Evolutionary conservation across 148 eudicot species (phyloP).

Genomic region (Linanthus parryae): DNA sequence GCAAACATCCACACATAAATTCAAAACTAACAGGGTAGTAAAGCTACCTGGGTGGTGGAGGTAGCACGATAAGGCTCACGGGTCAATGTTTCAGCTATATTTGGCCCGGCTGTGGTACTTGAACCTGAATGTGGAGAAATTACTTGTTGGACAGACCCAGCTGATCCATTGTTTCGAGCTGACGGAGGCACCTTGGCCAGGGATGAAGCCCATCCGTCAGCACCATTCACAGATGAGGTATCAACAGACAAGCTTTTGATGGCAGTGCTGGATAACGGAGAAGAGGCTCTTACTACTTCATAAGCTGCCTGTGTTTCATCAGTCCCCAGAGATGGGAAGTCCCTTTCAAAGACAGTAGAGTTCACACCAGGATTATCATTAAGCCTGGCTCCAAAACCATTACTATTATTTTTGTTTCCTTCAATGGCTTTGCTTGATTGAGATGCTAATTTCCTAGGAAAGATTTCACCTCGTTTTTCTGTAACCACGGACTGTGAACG

Average conservation of each 20-base stretch:
- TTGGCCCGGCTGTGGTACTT: slow-evolving; percentile 22
- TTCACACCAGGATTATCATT: slow-evolving; percentile 13
- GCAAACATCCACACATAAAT: too few species aligned
- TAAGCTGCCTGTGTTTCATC: slow-evolving; percentile 27
- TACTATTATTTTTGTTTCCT: slow-evolving; percentile 15
- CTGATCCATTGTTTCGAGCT: slow-evolving; percentile 22
- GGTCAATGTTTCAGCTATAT: slow-evolving; percentile 49
- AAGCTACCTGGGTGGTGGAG: slow-evolving; percentile 29
- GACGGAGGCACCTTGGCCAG: slow-evolving; percentile 39
- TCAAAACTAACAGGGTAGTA: neutral
- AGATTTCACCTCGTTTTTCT: slow-evolving; percentile 28
- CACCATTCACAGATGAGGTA: slow-evolving; percentile 20
- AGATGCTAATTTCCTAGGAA: slow-evolving; percentile 22
- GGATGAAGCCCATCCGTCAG: slow-evolving; percentile 47
- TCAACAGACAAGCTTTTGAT: slow-evolving; percentile 27
- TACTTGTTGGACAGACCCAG: slow-evolving; percentile 16
- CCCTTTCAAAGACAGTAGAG: slow-evolving; percentile 30
- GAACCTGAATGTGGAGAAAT: slow-evolving; percentile 14
- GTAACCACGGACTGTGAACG: slow-evolving; percentile 36
- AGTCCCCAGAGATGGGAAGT: slow-evolving; percentile 35
- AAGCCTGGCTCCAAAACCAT: slow-evolving; percentile 3
- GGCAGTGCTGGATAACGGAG: slow-evolving; percentile 33
- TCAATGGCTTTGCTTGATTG: slow-evolving; percentile 19
- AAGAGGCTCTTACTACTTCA: slow-evolving; percentile 33
- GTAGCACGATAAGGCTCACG: slow-evolving; percentile 36